Evolutionary conservation across 2,329 filamentous ascomycete species (phyloP).

Genomic region (Pyrenochaeta sp.): DNA sequence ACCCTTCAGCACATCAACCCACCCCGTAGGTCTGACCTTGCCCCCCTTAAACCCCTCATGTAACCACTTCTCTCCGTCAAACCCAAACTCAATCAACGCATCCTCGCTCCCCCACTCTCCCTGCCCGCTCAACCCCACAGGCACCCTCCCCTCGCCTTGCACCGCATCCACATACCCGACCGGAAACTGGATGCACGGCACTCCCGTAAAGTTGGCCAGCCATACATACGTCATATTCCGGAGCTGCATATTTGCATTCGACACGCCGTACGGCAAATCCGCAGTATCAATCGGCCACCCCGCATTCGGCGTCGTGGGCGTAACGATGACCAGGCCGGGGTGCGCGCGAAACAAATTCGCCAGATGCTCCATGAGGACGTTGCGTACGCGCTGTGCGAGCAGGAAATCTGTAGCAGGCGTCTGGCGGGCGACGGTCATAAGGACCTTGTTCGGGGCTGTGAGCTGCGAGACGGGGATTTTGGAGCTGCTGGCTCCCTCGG

Average conservation of each 20-base stretch:
- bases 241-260: constrained; percentile 76
- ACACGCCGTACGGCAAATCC: constrained; percentile 70
- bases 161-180: constrained; percentile 72
- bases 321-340: constrained; percentile 79
- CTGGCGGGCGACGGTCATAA: constrained; percentile 70
- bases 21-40: constrained; percentile 44
- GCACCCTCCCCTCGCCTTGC: constrained; percentile 61
- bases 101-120: constrained; percentile 64
- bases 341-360: constrained; percentile 72
- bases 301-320: constrained; percentile 76
- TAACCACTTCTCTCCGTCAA: constrained; percentile 59
- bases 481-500: constrained; percentile 67
- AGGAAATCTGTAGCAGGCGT: constrained; percentile 75
- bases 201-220: constrained; percentile 82
- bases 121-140: constrained; percentile 63
- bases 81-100: constrained; percentile 60
- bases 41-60: constrained; percentile 46
- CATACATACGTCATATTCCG: constrained; percentile 85
- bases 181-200: constrained; percentile 76
- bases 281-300: constrained; percentile 76
- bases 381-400: constrained; percentile 75
- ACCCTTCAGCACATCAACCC: constrained; percentile 49
- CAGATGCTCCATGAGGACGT: constrained; percentile 80
- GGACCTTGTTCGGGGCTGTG: constrained; percentile 72
- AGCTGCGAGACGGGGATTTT: constrained; percentile 62